Evolutionary conservation across 2,329 filamentous ascomycete genomes (phyloP).

Genomic region (Arthrocladium fulminans): DNA sequence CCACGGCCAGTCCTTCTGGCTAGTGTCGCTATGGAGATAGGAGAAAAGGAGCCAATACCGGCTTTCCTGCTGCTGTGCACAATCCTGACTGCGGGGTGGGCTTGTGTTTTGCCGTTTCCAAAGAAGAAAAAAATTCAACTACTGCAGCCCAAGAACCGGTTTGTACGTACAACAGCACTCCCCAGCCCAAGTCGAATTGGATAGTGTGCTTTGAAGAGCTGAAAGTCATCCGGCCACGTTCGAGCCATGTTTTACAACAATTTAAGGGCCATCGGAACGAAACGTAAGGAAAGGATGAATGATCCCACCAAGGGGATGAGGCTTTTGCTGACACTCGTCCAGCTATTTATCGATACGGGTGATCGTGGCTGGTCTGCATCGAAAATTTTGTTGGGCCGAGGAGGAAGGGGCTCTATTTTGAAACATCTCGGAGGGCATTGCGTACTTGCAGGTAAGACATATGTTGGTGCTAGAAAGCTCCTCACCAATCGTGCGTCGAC

Average conservation of each 20-base stretch:
- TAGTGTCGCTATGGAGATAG: conserved; percentile 9
- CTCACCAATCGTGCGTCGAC: background rate
- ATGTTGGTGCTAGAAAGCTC: background rate
- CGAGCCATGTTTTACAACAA: too few species aligned
- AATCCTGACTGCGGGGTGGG: background rate
- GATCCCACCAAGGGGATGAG: too few species aligned
- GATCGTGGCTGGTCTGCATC: background rate
- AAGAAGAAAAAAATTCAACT: background rate
- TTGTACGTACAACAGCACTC: conserved; percentile 9
- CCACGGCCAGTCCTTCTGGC: background rate
- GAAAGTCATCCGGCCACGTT: background rate
- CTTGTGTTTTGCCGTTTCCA: background rate
- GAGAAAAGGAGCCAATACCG: background rate
- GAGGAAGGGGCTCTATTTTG: background rate
- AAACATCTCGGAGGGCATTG: background rate
- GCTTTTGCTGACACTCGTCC: too few species aligned
- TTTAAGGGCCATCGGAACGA: too few species aligned
- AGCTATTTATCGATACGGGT: conserved; percentile 8
- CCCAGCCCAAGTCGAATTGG: background rate
- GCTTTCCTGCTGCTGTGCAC: background rate
- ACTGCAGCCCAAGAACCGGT: conserved; percentile 1
- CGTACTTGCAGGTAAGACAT: conserved; percentile 5
- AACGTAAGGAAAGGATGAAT: too few species aligned
- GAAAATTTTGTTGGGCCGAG: conserved; percentile 2
- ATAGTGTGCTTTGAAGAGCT: background rate